Evolutionary conservation across 2,329 filamentous ascomycete genomes (phyloP).

Genomic region (Pyrenophora tritici-repentis): DNA sequence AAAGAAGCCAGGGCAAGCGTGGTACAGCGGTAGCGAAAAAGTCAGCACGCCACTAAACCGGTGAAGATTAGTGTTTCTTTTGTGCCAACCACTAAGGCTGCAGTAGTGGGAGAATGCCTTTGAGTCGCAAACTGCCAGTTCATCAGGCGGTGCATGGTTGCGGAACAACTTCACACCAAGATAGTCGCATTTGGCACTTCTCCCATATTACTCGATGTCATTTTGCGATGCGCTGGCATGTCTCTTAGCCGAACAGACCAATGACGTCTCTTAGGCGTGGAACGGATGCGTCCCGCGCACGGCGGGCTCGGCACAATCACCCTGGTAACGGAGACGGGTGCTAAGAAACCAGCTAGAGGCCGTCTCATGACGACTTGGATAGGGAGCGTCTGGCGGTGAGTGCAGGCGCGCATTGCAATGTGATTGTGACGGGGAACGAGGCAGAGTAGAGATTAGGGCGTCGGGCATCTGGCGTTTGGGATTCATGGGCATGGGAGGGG

Average conservation of each 20-base stretch:
- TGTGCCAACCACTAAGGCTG: slow-evolving; percentile 4
- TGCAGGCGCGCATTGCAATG: no score
- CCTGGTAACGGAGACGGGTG: slow-evolving; percentile 22
- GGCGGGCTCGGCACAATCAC: slow-evolving; percentile 17
- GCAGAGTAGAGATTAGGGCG: no score
- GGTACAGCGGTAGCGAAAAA: background rate
- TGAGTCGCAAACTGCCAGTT: slow-evolving; percentile 22
- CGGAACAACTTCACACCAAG: background rate
- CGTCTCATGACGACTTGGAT: slow-evolving; percentile 6
- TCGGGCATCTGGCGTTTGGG: no score
- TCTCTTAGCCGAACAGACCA: slow-evolving; percentile 12
- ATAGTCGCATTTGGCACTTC: background rate
- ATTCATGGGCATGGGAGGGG: background rate
- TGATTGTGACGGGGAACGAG: no score
- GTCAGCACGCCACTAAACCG: slow-evolving; percentile 9
- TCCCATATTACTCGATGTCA: slow-evolving; percentile 21
- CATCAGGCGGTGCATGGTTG: slow-evolving; percentile 12
- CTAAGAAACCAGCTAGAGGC: slow-evolving; percentile 7
- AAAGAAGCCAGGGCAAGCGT: no score
- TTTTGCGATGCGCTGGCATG: slow-evolving; percentile 40
- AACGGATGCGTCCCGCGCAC: slow-evolving; percentile 20
- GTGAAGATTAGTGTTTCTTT: slow-evolving; percentile 7
- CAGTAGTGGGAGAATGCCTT: background rate
- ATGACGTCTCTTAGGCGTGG: slow-evolving; percentile 14
- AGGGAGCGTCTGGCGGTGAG: slow-evolving; percentile 10